Evolutionary conservation across 2,329 filamentous ascomycete species (phyloP), one percentile per base, ranked within the genome.

Genomic region (Colletotrichum acutatum): DNA sequence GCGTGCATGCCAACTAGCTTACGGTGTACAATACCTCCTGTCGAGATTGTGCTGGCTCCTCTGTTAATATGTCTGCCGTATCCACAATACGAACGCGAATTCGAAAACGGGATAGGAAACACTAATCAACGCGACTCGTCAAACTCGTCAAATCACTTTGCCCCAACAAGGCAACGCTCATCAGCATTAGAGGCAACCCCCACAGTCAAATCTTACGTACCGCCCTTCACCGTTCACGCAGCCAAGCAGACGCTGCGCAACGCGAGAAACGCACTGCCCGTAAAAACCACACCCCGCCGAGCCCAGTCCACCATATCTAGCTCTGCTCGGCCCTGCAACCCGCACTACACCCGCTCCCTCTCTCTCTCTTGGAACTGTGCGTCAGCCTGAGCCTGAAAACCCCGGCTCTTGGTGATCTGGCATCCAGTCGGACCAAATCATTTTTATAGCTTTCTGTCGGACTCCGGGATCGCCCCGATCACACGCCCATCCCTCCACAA

Each of bases 31-130:
- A 11, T 22, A 34, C 32, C 32, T 34, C 32, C 5, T 30, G 22
- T 42, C n/a, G 5, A 52, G 19, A 49, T 62, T 52, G 26, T 42
- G 19, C 34, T 4, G 58, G 59, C 24, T 61, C 11, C 5, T 42
- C 11, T 42, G 7, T 14, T 26, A 4, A 19, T 28, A 16, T 52
- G 8, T 26, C 42, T 26, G 7, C 30, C 53, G 9, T 46, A 32
- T 30, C 69, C 66, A 26, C 24, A 64, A 72, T 64, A 59, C 69
- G 66, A 72, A 69, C 16, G 37, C 66, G 66, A 72, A 69, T 66
- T 19, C 69, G 59, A 68, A 19, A n/a, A n/a, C 52, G 22, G 52
- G 52, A 69, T 24, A 28, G 26, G 16, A 26, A 28, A 12, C 53
- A 28, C 37, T 56, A 24, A 26, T 28, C 19, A 49, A 22, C 42